Base-by-base conservation (phyloP, 148 eudicot genomes). In the Rhododendron simsii region DNA sequence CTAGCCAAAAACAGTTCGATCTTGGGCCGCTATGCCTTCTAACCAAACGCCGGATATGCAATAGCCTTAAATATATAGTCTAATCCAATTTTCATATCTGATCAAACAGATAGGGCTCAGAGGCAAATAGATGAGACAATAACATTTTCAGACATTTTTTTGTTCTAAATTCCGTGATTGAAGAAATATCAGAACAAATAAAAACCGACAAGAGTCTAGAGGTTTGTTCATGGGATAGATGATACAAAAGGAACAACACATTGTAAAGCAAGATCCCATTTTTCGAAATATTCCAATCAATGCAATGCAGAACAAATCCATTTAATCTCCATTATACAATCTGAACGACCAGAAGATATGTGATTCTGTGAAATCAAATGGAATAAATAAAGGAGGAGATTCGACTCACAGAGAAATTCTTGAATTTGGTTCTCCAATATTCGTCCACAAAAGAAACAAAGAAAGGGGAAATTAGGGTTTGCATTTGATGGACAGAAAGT, bases 341-440 rank as follows among this genome's bases (percentile, higher is more conserved):
- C 80, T 33, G 6, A 74, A 10, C 5, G 30, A 5, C 85, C 48
- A 20, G 21, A 8, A 77, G 28, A 23, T 10, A 5, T 2, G 3
- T 15, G 6, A 33, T 23, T n/a, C 14, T 14, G 37, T n/a, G 23
- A 39, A 76, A 51, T 37, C 3, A 12, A 11, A n/a, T 61, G 26
- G 47, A 47, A 45, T 2, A 26, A 48, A 69, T 28, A 39, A 48
- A 71, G 8, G 44, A 23, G 28, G 41, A 30, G 59, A 67, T 45
- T 47, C 14, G 33, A 83, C 87, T 78, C 63, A 85, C 87, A 35
- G 82, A 8, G 83, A 41, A 44, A 59, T 57, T 85, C 76, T 78
- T 85, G 83, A 45, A 78, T 26, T 18, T n/a, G 76, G 53, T 45
- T 44, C 23, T 76, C 80, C 26, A 55, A 77, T 37, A 7, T 11